A percentile compares a stretch with the other conserved stretches of the same genome.
Evolutionary conservation across 257 asterid genomes (phyloP).

Genomic region (Leptodermis oblonga): DNA sequence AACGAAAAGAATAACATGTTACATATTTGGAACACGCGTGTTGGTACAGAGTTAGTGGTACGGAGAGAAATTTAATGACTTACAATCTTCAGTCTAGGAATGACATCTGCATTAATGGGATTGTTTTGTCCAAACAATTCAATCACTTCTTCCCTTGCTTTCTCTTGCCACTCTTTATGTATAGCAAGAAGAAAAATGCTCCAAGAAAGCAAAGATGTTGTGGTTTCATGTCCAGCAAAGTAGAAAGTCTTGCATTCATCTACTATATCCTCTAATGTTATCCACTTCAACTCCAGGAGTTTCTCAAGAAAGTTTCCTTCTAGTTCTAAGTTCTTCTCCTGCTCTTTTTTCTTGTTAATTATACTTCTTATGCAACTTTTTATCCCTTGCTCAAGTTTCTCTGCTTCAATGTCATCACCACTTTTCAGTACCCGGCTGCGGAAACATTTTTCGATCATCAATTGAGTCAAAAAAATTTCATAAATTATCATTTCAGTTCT

Average conservation of each 20-base stretch:
- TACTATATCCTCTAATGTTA: slow-evolving; percentile 49
- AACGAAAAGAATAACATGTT: not conserved
- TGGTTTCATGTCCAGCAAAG: slow-evolving; percentile 78
- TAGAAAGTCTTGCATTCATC: slow-evolving; percentile 79
- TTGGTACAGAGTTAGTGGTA: too few relatives aligned
- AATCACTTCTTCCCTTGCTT: slow-evolving; percentile 55
- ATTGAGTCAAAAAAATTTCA: not conserved
- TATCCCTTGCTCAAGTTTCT: slow-evolving; percentile 53
- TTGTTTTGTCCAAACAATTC: slow-evolving; percentile 26
- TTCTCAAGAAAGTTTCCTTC: slow-evolving; percentile 44
- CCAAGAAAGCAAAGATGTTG: slow-evolving; percentile 59
- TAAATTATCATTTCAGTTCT: too few relatives aligned
- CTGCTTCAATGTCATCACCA: slow-evolving; percentile 48
- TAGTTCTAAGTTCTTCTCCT: not conserved
- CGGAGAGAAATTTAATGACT: too few relatives aligned
- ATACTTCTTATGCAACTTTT: slow-evolving; percentile 34
- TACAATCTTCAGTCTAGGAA: slow-evolving; percentile 51
- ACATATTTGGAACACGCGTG: not conserved
- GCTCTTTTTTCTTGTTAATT: slow-evolving; percentile 37
- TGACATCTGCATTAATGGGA: slow-evolving; percentile 38
- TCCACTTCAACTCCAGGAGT: slow-evolving; percentile 39
- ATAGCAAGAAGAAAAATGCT: slow-evolving; percentile 48
- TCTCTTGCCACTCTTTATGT: slow-evolving; percentile 66
- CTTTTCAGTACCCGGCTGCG: slow-evolving; percentile 38
- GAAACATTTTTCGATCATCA: not conserved